Percentiles rank a stretch among this genome's conserved stretches.
These are phyloP conservation scores for Rhodotorula taiwanensis DNA, from an alignment of 768 basidiomycete genomes.

Conservation along the genomic window DNA sequence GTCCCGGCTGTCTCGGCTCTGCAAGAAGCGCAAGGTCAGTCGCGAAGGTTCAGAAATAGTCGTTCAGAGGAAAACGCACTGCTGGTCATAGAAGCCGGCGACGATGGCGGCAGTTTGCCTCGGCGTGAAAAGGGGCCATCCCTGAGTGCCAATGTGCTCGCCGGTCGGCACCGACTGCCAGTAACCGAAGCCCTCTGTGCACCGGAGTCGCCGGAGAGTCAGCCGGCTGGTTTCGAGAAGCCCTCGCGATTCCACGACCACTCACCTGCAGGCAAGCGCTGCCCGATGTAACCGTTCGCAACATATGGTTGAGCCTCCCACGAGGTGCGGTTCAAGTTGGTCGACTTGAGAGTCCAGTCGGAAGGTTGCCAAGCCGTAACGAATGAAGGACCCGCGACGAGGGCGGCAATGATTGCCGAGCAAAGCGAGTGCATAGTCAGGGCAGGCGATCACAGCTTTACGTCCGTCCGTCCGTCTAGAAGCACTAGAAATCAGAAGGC, in stretches of 20 bases:
- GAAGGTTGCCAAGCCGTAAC: neutral
- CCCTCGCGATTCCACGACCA: no score
- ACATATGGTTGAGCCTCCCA: constrained; percentile 27
- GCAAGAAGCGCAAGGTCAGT: no score
- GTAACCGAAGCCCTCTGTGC: constrained; percentile 32
- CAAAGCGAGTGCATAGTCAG: no score
- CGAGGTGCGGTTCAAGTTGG: constrained; percentile 15
- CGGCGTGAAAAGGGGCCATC: constrained; percentile 35
- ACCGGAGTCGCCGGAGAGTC: neutral
- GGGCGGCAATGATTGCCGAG: no score
- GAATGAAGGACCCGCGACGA: no score
- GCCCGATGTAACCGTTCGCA: constrained; percentile 31
- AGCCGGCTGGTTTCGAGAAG: no score
- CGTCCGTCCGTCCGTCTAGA: neutral
- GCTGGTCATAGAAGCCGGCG: constrained; percentile 34
- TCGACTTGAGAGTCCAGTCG: constrained; percentile 19
- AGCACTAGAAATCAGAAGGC: no score
- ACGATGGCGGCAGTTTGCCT: constrained; percentile 26
- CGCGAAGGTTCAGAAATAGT: no score
- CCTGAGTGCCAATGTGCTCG: constrained; percentile 14
- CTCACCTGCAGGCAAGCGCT: constrained; percentile 25
- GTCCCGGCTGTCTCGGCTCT: constrained; percentile 27
- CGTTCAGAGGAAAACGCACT: no score
- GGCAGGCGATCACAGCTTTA: no score
- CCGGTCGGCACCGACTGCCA: constrained; percentile 6